These are phyloP conservation scores for Wallacemonas rigidus DNA, from an alignment of 208 protist species.

Conservation along the genomic window DNA sequence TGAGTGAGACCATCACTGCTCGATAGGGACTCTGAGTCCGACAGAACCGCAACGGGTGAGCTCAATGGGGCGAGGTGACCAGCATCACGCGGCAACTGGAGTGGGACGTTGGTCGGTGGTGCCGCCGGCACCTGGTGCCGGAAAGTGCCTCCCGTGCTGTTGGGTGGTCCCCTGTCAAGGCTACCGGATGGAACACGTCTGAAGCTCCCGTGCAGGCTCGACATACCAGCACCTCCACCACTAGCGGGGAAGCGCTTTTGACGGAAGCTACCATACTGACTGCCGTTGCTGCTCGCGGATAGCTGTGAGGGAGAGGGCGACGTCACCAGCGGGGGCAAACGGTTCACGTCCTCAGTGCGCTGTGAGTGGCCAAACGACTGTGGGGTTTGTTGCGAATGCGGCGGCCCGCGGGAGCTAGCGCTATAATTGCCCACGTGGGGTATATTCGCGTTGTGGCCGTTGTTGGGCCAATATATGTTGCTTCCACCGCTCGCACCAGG, in stretches of 20 bases:
- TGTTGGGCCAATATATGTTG: constrained; percentile 12
- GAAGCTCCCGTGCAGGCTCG: constrained; percentile 6
- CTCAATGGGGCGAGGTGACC: constrained; percentile 2
- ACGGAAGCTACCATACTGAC: neutral
- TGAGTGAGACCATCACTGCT: too few species aligned
- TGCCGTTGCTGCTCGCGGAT: neutral
- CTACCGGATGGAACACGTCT: neutral
- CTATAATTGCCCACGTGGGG: neutral
- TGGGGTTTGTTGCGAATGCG: neutral
- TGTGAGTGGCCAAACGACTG: neutral
- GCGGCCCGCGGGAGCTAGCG: constrained; percentile 1
- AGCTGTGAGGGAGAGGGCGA: neutral
- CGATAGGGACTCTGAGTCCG: neutral
- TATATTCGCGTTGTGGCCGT: neutral
- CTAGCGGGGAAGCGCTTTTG: neutral
- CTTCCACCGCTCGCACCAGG: neutral
- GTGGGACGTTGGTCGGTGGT: neutral
- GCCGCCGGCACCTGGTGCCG: neutral
- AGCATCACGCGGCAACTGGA: neutral
- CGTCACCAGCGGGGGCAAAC: neutral
- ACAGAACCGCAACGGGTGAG: neutral
- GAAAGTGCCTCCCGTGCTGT: neutral
- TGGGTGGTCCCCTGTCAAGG: neutral
- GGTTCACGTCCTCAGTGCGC: neutral
- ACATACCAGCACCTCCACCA: neutral